phyloP scores from a whole-genome alignment of 176 grass and related monocot genomes.

The Coix lacrymajobi region DNA sequence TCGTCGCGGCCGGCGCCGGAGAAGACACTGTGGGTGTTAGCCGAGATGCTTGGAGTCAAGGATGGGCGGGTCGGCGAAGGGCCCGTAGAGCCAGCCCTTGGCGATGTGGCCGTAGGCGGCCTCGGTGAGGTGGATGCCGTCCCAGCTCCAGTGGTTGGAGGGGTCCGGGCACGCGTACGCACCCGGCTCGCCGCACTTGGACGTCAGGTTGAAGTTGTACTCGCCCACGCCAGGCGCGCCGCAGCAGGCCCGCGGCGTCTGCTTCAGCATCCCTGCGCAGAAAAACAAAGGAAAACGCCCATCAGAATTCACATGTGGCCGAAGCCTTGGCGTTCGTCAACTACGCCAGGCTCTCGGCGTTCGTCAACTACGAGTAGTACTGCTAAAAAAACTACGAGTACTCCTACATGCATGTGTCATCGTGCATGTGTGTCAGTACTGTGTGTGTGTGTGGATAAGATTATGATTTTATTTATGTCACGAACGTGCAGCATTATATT shows the following conservation, averaged over 20 bases:
- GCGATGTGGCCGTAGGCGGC: constrained; percentile 68
- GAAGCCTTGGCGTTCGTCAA: not conserved
- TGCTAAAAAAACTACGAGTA: not conserved
- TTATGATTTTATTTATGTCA: not conserved
- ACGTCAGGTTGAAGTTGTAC: constrained; percentile 72
- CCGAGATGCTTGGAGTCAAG: not conserved
- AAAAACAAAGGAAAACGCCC: not conserved
- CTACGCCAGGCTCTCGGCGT: not conserved
- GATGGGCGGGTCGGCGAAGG: constrained; percentile 66
- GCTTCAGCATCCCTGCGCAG: constrained; percentile 41
- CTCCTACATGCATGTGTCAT: not conserved
- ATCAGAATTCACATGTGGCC: not conserved
- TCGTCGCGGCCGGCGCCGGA: not conserved
- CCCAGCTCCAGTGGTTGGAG: constrained; percentile 71
- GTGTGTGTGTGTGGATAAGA: not conserved
- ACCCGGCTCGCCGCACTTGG: constrained; percentile 48
- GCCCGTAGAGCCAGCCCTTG: constrained; percentile 69
- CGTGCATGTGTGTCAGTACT: too few species aligned
- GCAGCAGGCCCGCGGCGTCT: constrained; percentile 61
- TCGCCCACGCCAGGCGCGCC: constrained; percentile 39
- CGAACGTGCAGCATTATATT: not conserved
- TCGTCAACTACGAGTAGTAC: not conserved
- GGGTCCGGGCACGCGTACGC: constrained; percentile 45
- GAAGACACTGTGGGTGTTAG: not conserved
- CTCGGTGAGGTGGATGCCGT: constrained; percentile 80